Evolutionary conservation across 2,329 filamentous ascomycete genomes (phyloP).

Genomic region (Cladophialophora immunda): DNA sequence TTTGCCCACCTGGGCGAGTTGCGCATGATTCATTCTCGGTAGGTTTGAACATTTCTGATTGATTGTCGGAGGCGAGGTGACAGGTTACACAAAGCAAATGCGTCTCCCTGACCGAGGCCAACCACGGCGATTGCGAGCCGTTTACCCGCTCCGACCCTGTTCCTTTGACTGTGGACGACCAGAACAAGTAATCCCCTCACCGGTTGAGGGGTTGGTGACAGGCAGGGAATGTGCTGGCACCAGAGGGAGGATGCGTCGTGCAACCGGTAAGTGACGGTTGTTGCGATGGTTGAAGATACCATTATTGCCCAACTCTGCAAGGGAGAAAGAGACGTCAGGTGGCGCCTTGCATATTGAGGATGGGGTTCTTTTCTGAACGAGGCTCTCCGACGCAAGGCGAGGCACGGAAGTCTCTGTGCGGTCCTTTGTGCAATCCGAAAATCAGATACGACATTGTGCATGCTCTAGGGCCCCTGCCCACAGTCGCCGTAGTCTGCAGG

Average conservation of each 20-base stretch:
- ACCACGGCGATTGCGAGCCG: neutral
- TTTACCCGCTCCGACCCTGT: neutral
- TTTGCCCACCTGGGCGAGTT: neutral
- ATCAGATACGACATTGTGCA: constrained; percentile 25
- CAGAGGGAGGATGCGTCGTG: constrained; percentile 2
- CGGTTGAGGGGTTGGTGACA: constrained; percentile 22
- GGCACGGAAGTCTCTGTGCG: constrained; percentile 12
- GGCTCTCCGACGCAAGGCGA: constrained; percentile 11
- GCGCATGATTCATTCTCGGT: constrained; percentile 2
- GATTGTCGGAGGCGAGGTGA: constrained; percentile 8
- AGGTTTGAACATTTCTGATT: neutral
- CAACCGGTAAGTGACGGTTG: neutral
- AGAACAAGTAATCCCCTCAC: constrained; percentile 15
- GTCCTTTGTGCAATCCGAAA: constrained; percentile 17
- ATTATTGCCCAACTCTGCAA: constrained; percentile 8
- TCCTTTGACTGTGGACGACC: constrained; percentile 1
- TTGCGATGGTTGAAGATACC: constrained; percentile 14
- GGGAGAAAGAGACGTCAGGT: constrained; percentile 10
- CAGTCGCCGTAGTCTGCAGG: constrained; percentile 13
- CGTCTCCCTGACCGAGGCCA: neutral
- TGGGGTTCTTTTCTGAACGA: constrained; percentile 2
- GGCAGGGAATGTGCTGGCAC: constrained; percentile 22
- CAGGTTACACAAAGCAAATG: constrained; percentile 4
- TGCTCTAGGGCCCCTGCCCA: constrained; percentile 15
- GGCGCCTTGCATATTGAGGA: constrained; percentile 16